phyloP scores from a whole-genome alignment of 1,139 yeast species.

The Diutina rugosa region DNA sequence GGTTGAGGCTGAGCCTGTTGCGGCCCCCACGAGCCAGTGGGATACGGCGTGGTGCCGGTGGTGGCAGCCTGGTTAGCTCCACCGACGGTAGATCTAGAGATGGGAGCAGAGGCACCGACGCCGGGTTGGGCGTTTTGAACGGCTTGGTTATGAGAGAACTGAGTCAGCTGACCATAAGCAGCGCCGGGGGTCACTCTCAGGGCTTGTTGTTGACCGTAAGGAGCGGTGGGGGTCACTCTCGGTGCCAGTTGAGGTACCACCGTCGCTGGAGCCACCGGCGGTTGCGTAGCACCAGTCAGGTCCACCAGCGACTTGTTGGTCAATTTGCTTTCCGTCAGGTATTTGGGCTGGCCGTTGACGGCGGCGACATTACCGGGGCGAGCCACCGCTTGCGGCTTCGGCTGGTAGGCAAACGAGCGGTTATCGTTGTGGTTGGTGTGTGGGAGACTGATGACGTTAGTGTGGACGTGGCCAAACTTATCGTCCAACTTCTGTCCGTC shows the following conservation, averaged over 20 bases:
- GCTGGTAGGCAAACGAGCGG: neutral
- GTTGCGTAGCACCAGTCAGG: neutral
- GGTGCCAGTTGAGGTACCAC: neutral
- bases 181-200: neutral
- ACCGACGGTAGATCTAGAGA: neutral
- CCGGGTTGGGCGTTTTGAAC: conserved; percentile 11
- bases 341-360: neutral
- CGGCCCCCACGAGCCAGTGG: conserved; percentile 28
- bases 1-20: conserved; percentile 33
- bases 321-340: neutral
- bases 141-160: conserved; percentile 8
- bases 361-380: neutral
- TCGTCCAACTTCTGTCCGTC: neutral
- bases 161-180: neutral
- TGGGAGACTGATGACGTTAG: neutral
- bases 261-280: neutral
- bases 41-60: neutral
- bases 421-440: neutral
- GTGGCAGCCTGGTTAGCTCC: neutral
- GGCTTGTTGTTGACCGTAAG: neutral
- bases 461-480: neutral
- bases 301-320: neutral
- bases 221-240: neutral
- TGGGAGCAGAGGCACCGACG: neutral
- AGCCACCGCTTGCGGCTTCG: neutral